These are phyloP conservation scores for Citrus glauca DNA, from an alignment of 345 rosid species.

Conservation along the genomic window DNA sequence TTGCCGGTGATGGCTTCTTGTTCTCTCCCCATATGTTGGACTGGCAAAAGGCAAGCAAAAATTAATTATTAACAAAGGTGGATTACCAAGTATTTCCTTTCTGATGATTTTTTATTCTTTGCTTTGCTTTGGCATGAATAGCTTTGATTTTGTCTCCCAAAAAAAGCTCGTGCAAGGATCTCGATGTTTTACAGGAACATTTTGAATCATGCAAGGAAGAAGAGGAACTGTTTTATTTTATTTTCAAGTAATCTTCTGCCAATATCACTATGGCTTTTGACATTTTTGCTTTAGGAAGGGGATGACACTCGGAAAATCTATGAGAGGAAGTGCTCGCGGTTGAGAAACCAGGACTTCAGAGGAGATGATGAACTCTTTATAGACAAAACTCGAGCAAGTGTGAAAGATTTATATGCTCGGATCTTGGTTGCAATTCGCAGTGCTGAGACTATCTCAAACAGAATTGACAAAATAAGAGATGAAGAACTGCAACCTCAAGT, in stretches of 20 bases:
- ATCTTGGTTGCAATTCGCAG: constrained; percentile 69
- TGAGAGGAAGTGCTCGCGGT: constrained; percentile 51
- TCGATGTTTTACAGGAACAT: not conserved
- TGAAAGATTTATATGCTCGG: constrained; percentile 62
- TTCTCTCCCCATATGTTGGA: not conserved
- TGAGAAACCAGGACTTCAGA: constrained; percentile 48
- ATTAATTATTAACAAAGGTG: not conserved
- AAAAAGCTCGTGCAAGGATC: not conserved
- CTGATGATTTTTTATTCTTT: not conserved
- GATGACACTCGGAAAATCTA: constrained; percentile 53
- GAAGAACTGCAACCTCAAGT: constrained; percentile 73
- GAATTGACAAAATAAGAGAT: constrained; percentile 58
- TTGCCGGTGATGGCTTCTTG: not conserved
- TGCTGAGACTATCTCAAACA: constrained; percentile 63
- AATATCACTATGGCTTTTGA: constrained; percentile 1
- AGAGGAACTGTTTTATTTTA: not conserved
- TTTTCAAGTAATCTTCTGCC: not conserved
- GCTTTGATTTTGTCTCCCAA: not conserved
- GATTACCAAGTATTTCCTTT: not conserved
- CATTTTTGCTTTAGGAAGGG: constrained; percentile 44
- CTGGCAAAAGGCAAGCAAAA: not conserved
- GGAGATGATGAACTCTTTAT: constrained; percentile 39
- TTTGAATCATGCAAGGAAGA: not conserved
- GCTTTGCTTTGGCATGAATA: not conserved
- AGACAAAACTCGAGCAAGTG: constrained; percentile 59